These are phyloP conservation scores for Boletus sensibilis DNA, from an alignment of 768 basidiomycete genomes.

Conservation along the genomic window DNA sequence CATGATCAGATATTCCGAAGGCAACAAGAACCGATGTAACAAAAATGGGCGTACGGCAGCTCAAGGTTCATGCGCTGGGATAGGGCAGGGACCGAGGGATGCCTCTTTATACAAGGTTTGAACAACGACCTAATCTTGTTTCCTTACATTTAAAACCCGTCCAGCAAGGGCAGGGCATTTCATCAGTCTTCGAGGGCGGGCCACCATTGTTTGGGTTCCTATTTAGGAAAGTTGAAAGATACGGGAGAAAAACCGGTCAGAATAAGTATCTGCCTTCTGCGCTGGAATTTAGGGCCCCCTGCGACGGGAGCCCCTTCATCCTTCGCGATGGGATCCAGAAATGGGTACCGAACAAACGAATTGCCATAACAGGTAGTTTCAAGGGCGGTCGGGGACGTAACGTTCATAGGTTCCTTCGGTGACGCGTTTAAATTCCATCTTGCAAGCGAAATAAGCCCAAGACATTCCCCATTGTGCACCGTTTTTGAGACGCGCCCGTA, in stretches of 20 bases:
- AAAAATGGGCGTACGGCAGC: constrained; percentile 39
- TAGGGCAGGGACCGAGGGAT: constrained; percentile 31
- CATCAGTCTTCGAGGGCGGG: constrained; percentile 21
- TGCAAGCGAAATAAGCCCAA: constrained; percentile 29
- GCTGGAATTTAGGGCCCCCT: constrained; percentile 34
- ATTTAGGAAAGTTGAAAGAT: constrained; percentile 34
- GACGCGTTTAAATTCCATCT: constrained; percentile 31
- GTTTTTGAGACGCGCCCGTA: constrained; percentile 13
- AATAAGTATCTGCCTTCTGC: constrained; percentile 34
- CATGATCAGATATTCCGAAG: constrained; percentile 29
- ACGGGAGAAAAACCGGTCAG: constrained; percentile 29
- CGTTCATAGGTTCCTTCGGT: constrained; percentile 27
- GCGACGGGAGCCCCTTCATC: constrained; percentile 24
- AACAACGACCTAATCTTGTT: constrained; percentile 31
- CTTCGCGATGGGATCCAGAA: constrained; percentile 32
- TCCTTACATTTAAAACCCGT: constrained; percentile 27
- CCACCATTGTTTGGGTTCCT: constrained; percentile 35
- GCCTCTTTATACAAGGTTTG: constrained; percentile 38
- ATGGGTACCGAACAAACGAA: constrained; percentile 37
- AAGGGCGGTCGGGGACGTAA: constrained; percentile 37
- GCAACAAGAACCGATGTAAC: constrained; percentile 26
- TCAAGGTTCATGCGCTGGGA: constrained; percentile 35
- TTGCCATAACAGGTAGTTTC: constrained; percentile 38
- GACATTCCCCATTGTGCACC: constrained; percentile 22
- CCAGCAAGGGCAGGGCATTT: constrained; percentile 20